phyloP scores from a whole-genome alignment of 2,329 filamentous ascomycete genomes.

The Acephala macrosclerotiorum region DNA sequence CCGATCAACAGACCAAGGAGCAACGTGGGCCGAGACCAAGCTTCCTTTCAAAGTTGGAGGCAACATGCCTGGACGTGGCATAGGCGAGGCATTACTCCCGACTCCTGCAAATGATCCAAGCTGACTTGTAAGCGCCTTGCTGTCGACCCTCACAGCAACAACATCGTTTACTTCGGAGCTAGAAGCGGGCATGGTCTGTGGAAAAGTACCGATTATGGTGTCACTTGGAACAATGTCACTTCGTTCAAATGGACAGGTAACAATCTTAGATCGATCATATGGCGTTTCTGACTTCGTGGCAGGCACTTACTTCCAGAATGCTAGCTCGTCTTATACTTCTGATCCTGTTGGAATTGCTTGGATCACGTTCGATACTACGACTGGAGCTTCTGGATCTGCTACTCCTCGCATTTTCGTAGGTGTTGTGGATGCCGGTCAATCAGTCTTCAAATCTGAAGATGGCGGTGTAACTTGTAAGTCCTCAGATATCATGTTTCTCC shows the following conservation, averaged over 20 bases:
- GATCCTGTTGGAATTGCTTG: conserved; percentile 35
- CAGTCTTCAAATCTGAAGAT: conserved; percentile 38
- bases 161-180: conserved; percentile 65
- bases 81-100: conserved; percentile 52
- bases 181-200: conserved; percentile 65
- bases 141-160: conserved; percentile 63
- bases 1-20: conserved; percentile 60
- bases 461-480: conserved; percentile 35
- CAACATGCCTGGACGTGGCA: conserved; percentile 67
- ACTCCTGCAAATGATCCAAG: not conserved
- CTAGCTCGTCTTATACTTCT: conserved; percentile 24
- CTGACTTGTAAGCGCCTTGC: conserved; percentile 52
- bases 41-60: conserved; percentile 67
- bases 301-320: conserved; percentile 35
- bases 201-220: conserved; percentile 64
- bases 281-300: not conserved
- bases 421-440: conserved; percentile 35
- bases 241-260: conserved; percentile 60
- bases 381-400: conserved; percentile 28
- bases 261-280: conserved; percentile 45
- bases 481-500: not conserved
- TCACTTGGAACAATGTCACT: conserved; percentile 59
- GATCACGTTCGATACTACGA: conserved; percentile 37
- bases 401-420: conserved; percentile 39
- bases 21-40: conserved; percentile 56